Evolutionary conservation across 2,329 filamentous ascomycete genomes (phyloP).

Genomic region (Paecilomyces formosus): DNA sequence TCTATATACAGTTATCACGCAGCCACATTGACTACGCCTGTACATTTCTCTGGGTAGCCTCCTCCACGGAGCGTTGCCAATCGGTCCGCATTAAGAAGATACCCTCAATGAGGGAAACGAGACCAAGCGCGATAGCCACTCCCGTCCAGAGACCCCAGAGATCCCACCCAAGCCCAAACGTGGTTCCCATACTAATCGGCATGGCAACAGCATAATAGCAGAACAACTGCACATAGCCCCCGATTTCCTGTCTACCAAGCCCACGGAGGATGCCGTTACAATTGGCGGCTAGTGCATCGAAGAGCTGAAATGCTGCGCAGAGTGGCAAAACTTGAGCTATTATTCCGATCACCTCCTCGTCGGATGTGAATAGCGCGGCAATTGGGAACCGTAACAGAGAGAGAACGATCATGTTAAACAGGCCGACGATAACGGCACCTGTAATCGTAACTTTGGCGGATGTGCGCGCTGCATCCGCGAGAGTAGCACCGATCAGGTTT

Average conservation of each 20-base stretch:
- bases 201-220: constrained; percentile 82
- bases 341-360: constrained; percentile 60
- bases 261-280: constrained; percentile 82
- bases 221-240: constrained; percentile 79
- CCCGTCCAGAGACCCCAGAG: constrained; percentile 76
- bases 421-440: constrained; percentile 61
- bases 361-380: constrained; percentile 69
- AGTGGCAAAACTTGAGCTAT: constrained; percentile 67
- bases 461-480: constrained; percentile 71
- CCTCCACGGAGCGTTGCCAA: constrained; percentile 54
- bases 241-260: constrained; percentile 80
- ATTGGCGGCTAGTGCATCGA: constrained; percentile 71
- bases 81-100: constrained; percentile 49
- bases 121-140: constrained; percentile 61
- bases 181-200: constrained; percentile 71
- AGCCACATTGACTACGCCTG: constrained; percentile 18
- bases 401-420: constrained; percentile 69
- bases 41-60: constrained; percentile 51
- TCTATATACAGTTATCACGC: background rate
- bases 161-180: constrained; percentile 70
- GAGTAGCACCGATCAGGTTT: constrained; percentile 81
- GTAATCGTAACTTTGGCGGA: constrained; percentile 70
- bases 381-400: constrained; percentile 63
- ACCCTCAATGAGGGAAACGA: constrained; percentile 50
- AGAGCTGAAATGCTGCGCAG: constrained; percentile 81